Percentiles rank a stretch among this genome's conserved stretches.
These are phyloP conservation scores for Bipolaris sorokiniana DNA, from an alignment of 2,329 filamentous ascomycete genomes.

Conservation along the genomic window DNA sequence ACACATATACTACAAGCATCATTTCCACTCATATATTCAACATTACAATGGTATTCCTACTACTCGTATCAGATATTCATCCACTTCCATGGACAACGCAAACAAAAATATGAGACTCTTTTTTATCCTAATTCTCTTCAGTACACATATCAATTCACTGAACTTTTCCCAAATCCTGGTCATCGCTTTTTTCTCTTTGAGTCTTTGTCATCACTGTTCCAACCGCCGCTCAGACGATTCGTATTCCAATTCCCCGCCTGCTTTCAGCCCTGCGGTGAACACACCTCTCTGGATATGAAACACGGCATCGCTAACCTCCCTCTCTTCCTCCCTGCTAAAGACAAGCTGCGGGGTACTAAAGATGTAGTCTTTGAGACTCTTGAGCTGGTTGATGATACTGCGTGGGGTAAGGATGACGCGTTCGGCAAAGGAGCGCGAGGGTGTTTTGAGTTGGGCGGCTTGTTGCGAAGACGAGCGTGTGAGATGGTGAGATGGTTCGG, in stretches of 20 bases:
- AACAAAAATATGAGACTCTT: no score
- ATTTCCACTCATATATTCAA: no score
- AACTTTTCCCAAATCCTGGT: neutral
- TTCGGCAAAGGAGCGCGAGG: conserved; percentile 39
- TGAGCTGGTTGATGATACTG: conserved; percentile 58
- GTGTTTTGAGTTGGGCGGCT: conserved; percentile 19
- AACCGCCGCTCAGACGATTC: neutral
- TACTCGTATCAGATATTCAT: no score
- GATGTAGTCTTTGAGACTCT: conserved; percentile 60
- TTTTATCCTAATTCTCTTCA: no score
- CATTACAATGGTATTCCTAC: no score
- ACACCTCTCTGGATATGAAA: conserved; percentile 79
- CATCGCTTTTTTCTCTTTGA: neutral
- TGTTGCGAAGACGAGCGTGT: neutral
- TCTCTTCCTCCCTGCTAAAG: conserved; percentile 69
- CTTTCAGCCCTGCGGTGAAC: conserved; percentile 70
- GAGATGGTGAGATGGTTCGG: neutral
- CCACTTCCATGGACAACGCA: no score
- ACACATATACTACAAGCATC: no score
- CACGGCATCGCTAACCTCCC: conserved; percentile 76
- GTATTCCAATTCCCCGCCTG: conserved; percentile 4
- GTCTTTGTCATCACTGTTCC: neutral
- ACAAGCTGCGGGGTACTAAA: conserved; percentile 58
- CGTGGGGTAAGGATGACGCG: conserved; percentile 50
- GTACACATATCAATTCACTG: no score